A percentile compares a stretch with the other conserved stretches of the same genome.
These are phyloP conservation scores for Candida alai DNA, from an alignment of 805 yeast species.

Conservation along the genomic window DNA sequence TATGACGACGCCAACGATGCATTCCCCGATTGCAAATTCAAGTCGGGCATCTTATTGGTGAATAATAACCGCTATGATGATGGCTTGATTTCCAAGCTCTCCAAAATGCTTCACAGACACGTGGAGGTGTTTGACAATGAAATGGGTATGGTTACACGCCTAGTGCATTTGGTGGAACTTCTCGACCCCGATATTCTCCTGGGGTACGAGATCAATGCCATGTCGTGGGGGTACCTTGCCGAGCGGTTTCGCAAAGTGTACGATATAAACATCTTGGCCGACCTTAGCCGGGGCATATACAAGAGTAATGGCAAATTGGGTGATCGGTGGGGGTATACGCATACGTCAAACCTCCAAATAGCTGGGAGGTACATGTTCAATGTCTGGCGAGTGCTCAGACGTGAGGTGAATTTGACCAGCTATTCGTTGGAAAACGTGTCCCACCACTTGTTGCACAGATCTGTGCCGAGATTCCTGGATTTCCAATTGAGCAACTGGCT, in stretches of 20 bases:
- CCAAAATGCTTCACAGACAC: neutral
- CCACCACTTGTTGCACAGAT: constrained; percentile 59
- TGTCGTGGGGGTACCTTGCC: constrained; percentile 87
- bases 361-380: constrained; percentile 83
- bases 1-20: constrained; percentile 38
- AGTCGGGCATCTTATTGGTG: constrained; percentile 16
- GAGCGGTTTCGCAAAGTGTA: constrained; percentile 51
- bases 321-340: constrained; percentile 79
- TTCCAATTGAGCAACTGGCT: constrained; percentile 42
- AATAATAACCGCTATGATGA: neutral
- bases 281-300: constrained; percentile 55
- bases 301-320: constrained; percentile 51
- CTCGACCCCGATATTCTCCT: constrained; percentile 85
- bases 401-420: constrained; percentile 58
- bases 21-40: constrained; percentile 10
- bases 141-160: constrained; percentile 48
- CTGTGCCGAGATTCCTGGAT: constrained; percentile 61
- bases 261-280: constrained; percentile 51
- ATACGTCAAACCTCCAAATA: constrained; percentile 64
- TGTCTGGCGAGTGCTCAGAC: constrained; percentile 73
- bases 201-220: constrained; percentile 77
- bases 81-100: constrained; percentile 1
- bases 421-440: constrained; percentile 77
- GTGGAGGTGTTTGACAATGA: constrained; percentile 47
- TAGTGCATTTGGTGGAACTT: constrained; percentile 52